Percentiles rank a stretch among this genome's conserved stretches.
phyloP scores from a whole-genome alignment of 2,329 filamentous ascomycete genomes.

The Arthrobotrys pseudoclavata region DNA sequence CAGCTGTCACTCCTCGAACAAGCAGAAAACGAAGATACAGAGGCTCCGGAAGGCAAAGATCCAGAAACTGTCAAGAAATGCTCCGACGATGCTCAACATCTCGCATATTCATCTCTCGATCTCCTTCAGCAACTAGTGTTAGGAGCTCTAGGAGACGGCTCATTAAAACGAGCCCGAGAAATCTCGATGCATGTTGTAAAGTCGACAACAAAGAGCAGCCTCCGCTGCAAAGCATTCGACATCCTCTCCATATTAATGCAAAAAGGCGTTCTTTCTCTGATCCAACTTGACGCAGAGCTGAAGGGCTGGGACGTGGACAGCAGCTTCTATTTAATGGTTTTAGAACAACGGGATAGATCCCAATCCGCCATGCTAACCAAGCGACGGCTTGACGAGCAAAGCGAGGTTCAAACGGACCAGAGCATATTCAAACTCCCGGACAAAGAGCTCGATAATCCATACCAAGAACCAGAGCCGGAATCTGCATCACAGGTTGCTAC shows the following conservation, averaged over 20 bases:
- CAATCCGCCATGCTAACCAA: constrained; percentile 55
- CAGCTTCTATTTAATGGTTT: constrained; percentile 60
- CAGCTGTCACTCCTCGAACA: constrained; percentile 48
- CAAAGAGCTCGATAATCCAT: constrained; percentile 55
- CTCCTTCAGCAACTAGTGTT: constrained; percentile 58
- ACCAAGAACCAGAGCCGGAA: constrained; percentile 55
- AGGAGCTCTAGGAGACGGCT: constrained; percentile 51
- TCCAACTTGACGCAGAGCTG: constrained; percentile 53
- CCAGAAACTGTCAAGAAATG: constrained; percentile 51
- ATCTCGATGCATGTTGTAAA: constrained; percentile 60
- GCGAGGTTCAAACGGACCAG: constrained; percentile 59
- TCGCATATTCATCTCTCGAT: constrained; percentile 57
- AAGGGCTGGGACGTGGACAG: constrained; percentile 56
- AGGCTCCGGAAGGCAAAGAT: constrained; percentile 63
- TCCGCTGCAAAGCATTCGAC: constrained; percentile 59
- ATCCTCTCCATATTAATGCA: constrained; percentile 59
- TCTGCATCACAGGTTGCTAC: constrained; percentile 59
- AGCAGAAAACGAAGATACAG: constrained; percentile 48
- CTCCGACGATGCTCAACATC: constrained; percentile 56
- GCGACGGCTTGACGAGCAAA: constrained; percentile 57
- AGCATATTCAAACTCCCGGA: constrained; percentile 60
- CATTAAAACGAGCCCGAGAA: constrained; percentile 53
- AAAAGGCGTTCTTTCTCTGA: constrained; percentile 53
- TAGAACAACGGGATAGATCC: constrained; percentile 56
- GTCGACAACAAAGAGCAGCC: constrained; percentile 49